Evolutionary conservation across 805 yeast species (phyloP).

Genomic region (Lachancea dasiensis): DNA sequence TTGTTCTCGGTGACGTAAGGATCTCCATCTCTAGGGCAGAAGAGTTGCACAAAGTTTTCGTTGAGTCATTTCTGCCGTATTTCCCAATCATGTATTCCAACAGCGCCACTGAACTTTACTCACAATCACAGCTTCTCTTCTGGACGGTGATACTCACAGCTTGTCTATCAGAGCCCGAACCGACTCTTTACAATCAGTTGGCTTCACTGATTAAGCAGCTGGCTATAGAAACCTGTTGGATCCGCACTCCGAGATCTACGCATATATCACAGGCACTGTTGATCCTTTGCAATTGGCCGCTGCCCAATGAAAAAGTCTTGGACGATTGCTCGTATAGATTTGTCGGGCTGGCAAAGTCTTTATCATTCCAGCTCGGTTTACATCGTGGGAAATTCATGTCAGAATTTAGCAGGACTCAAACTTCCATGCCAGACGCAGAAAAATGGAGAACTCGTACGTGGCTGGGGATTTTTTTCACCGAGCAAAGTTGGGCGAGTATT

Average conservation of each 20-base stretch:
- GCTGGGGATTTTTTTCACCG: conserved; percentile 82
- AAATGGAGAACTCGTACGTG: conserved; percentile 92
- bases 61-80: conserved; percentile 61
- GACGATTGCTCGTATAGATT: conserved; percentile 91
- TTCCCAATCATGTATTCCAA: conserved; percentile 72
- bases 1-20: conserved; percentile 68
- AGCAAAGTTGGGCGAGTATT: conserved; percentile 85
- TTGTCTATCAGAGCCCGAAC: conserved; percentile 80
- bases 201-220: conserved; percentile 76
- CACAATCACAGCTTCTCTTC: conserved; percentile 77
- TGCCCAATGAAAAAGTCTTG: conserved; percentile 85
- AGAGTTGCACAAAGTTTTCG: conserved; percentile 64
- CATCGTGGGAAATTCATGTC: conserved; percentile 89
- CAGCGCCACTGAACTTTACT: conserved; percentile 68
- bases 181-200: conserved; percentile 66
- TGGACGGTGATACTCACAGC: conserved; percentile 92
- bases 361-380: conserved; percentile 80
- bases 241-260: conserved; percentile 86
- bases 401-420: conserved; percentile 87
- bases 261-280: conserved; percentile 87
- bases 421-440: conserved; percentile 81
- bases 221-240: conserved; percentile 91
- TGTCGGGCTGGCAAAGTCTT: conserved; percentile 76
- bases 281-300: conserved; percentile 84
- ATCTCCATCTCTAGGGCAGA: conserved; percentile 63